Conservation (phyloP, 2,329 filamentous ascomycete species). For the Camptophora hylomeconis region DNA sequence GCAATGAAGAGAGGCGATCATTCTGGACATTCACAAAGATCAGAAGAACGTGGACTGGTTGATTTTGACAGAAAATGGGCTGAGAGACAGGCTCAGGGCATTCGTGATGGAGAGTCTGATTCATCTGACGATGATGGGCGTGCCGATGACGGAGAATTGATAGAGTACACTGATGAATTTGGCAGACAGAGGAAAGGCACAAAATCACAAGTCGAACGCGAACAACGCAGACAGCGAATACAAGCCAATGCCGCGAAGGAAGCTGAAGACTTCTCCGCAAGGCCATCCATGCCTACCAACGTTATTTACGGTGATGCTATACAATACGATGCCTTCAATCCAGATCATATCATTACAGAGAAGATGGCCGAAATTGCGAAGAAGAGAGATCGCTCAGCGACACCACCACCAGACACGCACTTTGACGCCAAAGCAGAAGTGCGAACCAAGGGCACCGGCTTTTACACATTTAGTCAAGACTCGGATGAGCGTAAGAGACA, state of each 20-base stretch:
- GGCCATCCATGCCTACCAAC: slow-evolving; percentile 45
- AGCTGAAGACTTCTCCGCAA: slow-evolving; percentile 53
- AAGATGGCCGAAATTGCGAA: slow-evolving; percentile 68
- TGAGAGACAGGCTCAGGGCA: slow-evolving; percentile 42
- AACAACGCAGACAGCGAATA: slow-evolving; percentile 44
- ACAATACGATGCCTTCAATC: slow-evolving; percentile 71
- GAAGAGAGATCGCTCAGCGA: slow-evolving; percentile 65
- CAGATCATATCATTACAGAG: slow-evolving; percentile 48
- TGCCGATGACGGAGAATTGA: slow-evolving; percentile 44
- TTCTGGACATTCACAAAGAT: slow-evolving; percentile 29
- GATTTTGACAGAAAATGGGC: slow-evolving; percentile 98
- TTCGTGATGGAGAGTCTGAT: slow-evolving; percentile 23
- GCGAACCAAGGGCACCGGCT: slow-evolving; percentile 75
- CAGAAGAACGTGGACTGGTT: slow-evolving; percentile 46
- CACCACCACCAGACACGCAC: slow-evolving; percentile 67
- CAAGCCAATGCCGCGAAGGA: slow-evolving; percentile 45
- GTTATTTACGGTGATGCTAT: slow-evolving; percentile 79
- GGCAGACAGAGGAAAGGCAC: slow-evolving; percentile 69
- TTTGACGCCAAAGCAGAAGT: slow-evolving; percentile 80
- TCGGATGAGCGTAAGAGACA: slow-evolving; percentile 53
- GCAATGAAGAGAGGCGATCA: slow-evolving; percentile 85
- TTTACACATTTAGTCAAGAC: slow-evolving; percentile 78
- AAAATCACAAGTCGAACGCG: slow-evolving; percentile 50
- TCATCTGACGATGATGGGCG: slow-evolving; percentile 24
- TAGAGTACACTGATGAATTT: slow-evolving; percentile 87